Base-by-base conservation (phyloP, 495 filamentous ascomycete genomes). In the Penicillium soppii region DNA sequence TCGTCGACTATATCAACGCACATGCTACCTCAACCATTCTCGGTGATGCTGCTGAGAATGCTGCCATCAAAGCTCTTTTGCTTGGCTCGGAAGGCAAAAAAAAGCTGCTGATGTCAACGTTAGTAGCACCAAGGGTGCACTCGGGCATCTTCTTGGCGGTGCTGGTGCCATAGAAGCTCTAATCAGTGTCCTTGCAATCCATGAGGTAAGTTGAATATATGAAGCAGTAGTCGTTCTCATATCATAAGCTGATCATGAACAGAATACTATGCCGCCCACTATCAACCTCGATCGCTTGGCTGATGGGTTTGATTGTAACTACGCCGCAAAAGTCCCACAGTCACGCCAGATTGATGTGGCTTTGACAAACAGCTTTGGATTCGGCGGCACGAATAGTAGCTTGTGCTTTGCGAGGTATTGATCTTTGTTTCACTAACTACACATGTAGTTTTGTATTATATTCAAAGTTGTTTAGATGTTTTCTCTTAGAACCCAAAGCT, bases 361-460 rank as follows among this genome's bases (percentile, higher is more conserved):
- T 26, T 54, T 98, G 58, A 91, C 89, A 16, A 98, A 98, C 61
- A 97, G 92, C 62, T 98, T 98, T 77, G 94, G 94, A 1, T 98
- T 98, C 74, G 94, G 94, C 8, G 94, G 94, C 23, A 98, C 94
- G 7, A 97, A 97, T 73, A 92, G 92, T 37, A 89, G 82, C 53
- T 72, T 98, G 36, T 92, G 91, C 53, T 95, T 98, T 66, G 80
- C 68, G 27, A 56, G 58, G 16, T 58, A 57, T 26, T 41, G 33
- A 26, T 23, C 2, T 17, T 21, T 46, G 20, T 12, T 32, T 41
- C 17, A n/a, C 10, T 1, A 13, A 21, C n/a, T n/a, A n/a, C n/a
- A n/a, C n/a, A n/a, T n/a, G n/a, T n/a, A n/a, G n/a, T n/a, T 19
- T 22, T 54, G 43, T 56, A 52, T 26, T 19, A 53, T 42, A 61